Evolutionary conservation across 805 yeast species (phyloP).

Genomic region (Ogataea thermomethanolica): DNA sequence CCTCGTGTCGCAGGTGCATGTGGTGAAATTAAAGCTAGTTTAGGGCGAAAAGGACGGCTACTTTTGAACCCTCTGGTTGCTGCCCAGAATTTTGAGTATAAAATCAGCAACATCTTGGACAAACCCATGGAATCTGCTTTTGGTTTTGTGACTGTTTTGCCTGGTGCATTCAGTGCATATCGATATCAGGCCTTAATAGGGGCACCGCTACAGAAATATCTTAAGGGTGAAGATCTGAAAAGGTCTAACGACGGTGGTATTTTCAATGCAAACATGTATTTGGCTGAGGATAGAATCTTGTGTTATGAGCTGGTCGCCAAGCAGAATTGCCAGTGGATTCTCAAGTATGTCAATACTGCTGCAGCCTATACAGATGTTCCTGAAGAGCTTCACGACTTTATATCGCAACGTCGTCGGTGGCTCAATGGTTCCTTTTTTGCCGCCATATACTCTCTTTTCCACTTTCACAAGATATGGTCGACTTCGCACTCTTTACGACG

Average conservation of each 20-base stretch:
- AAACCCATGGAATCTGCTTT: conserved; percentile 94
- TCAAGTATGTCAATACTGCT: conserved; percentile 83
- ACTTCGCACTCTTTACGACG: conserved; percentile 70
- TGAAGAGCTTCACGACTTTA: conserved; percentile 77
- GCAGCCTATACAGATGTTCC: conserved; percentile 96
- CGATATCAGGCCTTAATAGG: conserved; percentile 81
- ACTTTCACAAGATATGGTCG: conserved; percentile 71
- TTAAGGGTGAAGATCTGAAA: conserved; percentile 85
- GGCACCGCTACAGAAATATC: conserved; percentile 80
- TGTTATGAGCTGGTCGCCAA: conserved; percentile 97
- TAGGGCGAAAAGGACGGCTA: conserved; percentile 51
- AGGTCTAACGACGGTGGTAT: conserved; percentile 65
- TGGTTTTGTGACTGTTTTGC: conserved; percentile 91
- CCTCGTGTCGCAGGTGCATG: conserved; percentile 94
- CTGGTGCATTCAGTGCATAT: conserved; percentile 96
- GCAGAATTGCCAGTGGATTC: conserved; percentile 63
- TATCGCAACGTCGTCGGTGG: conserved; percentile 94
- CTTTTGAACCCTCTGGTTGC: conserved; percentile 87
- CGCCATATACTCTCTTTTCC: conserved; percentile 79
- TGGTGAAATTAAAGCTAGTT: conserved; percentile 89
- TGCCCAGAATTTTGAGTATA: conserved; percentile 95
- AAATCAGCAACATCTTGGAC: conserved; percentile 90
- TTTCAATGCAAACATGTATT: conserved; percentile 92
- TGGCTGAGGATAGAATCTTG: conserved; percentile 93
- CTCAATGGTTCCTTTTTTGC: conserved; percentile 96